These are phyloP conservation scores for Edaphochlamys debaryana DNA, from an alignment of 139 green algal genomes.

Conservation along the genomic window DNA sequence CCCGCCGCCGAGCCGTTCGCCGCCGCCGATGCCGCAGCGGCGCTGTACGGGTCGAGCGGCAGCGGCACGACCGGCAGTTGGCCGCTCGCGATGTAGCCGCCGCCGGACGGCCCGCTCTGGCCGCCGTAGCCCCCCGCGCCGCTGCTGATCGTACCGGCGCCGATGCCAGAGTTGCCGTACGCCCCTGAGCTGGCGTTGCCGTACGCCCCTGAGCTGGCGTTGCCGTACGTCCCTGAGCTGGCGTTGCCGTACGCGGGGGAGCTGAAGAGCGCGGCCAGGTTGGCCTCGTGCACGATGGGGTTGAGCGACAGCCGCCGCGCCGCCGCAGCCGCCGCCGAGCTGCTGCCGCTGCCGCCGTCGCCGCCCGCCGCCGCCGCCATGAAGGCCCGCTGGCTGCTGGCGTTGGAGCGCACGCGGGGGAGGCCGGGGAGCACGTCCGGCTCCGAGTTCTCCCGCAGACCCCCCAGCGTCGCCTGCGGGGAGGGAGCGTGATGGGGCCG, in stretches of 20 bases:
- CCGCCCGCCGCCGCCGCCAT: background rate
- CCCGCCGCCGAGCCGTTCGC: no score
- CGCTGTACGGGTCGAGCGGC: no score
- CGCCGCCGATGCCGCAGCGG: no score
- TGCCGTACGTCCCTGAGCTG: background rate
- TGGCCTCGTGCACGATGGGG: conserved; percentile 18
- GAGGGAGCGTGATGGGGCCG: no score
- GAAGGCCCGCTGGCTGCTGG: background rate
- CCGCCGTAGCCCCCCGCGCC: no score
- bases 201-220: background rate
- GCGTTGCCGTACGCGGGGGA: background rate
- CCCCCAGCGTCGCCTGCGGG: conserved; percentile 20
- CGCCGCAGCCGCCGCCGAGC: background rate
- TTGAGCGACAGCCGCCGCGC: background rate
- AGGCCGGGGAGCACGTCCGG: conserved; percentile 13
- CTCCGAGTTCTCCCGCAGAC: background rate
- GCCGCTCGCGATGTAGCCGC: no score
- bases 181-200: background rate
- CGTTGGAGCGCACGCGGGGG: background rate
- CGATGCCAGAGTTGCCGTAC: background rate
- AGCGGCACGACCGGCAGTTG: no score
- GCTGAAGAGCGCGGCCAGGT: conserved; percentile 30
- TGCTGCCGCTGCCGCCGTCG: background rate
- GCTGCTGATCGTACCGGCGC: no score
- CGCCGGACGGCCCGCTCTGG: no score